Base-by-base conservation (phyloP, 2,329 filamentous ascomycete species). In the Aureobasidium musti region DNA sequence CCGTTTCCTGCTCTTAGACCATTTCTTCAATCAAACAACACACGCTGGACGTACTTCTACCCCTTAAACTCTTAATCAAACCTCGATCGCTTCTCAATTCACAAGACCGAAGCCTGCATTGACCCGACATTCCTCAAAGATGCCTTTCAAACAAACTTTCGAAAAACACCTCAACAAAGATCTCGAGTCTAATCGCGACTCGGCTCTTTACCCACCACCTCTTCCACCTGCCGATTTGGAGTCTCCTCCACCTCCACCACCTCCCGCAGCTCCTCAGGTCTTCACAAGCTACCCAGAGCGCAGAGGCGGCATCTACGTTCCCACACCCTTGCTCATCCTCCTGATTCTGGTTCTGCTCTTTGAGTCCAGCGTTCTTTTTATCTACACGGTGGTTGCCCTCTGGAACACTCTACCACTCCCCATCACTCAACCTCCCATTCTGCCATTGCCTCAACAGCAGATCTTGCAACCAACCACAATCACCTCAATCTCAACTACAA, bases 361-460 rank as follows among this genome's bases (percentile, higher is more conserved):
- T 67, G 75, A 77, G 65, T 76, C 73, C 66, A 74, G 72, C 2
- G 64, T 75, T 35, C 72, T 78, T 23, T 77, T 78, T 68, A 72
- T 75, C 19, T 78, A 77, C 70, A 77, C 75, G 5, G 69, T 75
- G 37, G 75, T 78, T 41, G 76, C 75, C 10, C 74, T 78, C 10
- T 76, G 76, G 71, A 73, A 74, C 69, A 76, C 74, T 54, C 67
- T 75, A 0, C 74, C 74, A n/a, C 49, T 69, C 10, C 75, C 74
- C 19, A 59, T 69, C 17, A 60, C 71, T 77, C 43, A 59, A 50
- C 47, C 26, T 37, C 50, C 28, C 13, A 11, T 5, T 17, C 11
- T 37, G 19, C 26, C 61, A 45, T 39, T 49, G 14, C 37, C 47
- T n/a, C 41, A 47, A 10, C 49, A 37, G 33, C 52, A 54, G 11